Base-by-base conservation (phyloP, 108 stramenopile genomes). In the Discostella stelligeroides region DNA sequence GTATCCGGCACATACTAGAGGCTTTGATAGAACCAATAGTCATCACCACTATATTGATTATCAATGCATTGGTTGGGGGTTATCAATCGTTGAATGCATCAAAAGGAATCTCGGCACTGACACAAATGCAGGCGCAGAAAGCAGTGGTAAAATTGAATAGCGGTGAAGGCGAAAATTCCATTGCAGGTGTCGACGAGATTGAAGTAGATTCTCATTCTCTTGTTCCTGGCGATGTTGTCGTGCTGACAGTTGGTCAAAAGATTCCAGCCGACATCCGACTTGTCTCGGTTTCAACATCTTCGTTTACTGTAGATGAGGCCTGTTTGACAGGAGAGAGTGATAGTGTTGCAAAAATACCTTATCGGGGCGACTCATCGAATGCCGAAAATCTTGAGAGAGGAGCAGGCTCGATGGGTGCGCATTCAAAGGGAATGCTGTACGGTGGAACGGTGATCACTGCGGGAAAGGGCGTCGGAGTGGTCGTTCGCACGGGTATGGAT, bases 31-130 rank as follows among this genome's bases (percentile, higher is more conserved):
- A 99, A 82, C 99, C 99, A n/a, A 45, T 90, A 11, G 95, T 98
- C 53, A 99, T 99, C 72, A 53, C 97, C 2, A 72, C 90, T 24
- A 98, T 99, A 70, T 83, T 99, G 37, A 77, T 98, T 8, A 56
- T 98, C 46, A 99, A 99, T 83, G 99, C 99, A 8, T 82, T 93
- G 29, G 97, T 99, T 3, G 99, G 98, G 27, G 96, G 98, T 0
- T 95, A 90, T 91, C 98, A 98, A 82, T 83, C 84, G 3, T 73
- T 99, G 66, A 91, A 96, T 51, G 97, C 98, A 14, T 88, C 98
- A 40, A 92, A 97, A 72, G 80, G 85, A 1, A 67, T 95, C 29
- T 88, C 88, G 11, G 90, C 92, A 40, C 85, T 95, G 38, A 86
- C 88, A 59, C 62, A 85, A 42, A 85, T 92, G 60, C 90, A 95